Percentiles rank a stretch among this genome's conserved stretches.
These are phyloP conservation scores for Chalciporus chontae DNA, from an alignment of 768 basidiomycete genomes.

Conservation along the genomic window DNA sequence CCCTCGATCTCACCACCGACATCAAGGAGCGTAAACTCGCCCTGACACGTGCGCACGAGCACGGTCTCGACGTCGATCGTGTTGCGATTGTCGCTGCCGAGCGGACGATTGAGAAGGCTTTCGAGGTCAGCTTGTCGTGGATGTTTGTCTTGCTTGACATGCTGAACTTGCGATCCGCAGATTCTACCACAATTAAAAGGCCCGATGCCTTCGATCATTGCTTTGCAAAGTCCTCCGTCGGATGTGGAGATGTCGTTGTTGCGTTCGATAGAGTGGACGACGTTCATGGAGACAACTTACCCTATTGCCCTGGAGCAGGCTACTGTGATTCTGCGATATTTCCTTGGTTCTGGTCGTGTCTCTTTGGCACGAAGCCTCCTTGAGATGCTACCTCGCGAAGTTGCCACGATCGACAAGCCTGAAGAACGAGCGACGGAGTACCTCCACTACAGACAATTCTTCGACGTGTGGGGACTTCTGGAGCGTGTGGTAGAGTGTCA, in stretches of 20 bases:
- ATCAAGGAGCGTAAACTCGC: slow-evolving; percentile 64
- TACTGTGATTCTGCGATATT: slow-evolving; percentile 84
- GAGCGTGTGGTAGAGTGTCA: slow-evolving; percentile 60
- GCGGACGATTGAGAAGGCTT: slow-evolving; percentile 65
- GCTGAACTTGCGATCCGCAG: slow-evolving; percentile 30
- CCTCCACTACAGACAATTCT: slow-evolving; percentile 77
- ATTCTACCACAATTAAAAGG: slow-evolving; percentile 52
- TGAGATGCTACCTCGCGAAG: slow-evolving; percentile 57
- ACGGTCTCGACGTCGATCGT: slow-evolving; percentile 76
- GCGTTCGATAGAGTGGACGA: slow-evolving; percentile 93
- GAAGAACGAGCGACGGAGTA: slow-evolving; percentile 74
- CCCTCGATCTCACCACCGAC: slow-evolving; percentile 62
- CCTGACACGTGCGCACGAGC: slow-evolving; percentile 72
- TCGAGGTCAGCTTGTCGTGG: slow-evolving; percentile 43
- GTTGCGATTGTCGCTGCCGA: slow-evolving; percentile 84
- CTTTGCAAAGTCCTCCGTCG: slow-evolving; percentile 51
- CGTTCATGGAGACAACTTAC: slow-evolving; percentile 69
- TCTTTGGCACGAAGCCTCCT: slow-evolving; percentile 61
- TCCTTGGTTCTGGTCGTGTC: slow-evolving; percentile 80
- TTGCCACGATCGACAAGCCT: slow-evolving; percentile 59
- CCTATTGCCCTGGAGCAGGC: slow-evolving; percentile 79
- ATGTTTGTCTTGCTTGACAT: slow-evolving; percentile 3
- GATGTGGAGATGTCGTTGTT: slow-evolving; percentile 65
- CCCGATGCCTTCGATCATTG: slow-evolving; percentile 58
- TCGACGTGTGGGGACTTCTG: slow-evolving; percentile 67